phyloP scores from a whole-genome alignment of 106 monocot species.

The Allium fistulosum region DNA sequence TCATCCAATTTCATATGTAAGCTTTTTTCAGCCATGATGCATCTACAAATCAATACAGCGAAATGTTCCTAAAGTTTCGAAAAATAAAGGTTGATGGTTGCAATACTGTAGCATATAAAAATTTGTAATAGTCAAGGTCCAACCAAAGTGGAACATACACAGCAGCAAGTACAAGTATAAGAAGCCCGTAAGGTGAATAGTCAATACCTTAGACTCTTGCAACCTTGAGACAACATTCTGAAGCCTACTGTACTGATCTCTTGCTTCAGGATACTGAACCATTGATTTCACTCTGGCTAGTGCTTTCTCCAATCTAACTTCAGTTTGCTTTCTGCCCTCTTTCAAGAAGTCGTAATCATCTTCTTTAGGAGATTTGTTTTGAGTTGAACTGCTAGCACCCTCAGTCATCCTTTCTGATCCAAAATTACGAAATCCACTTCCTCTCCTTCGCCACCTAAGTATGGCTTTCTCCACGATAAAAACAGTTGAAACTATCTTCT shows the following conservation, averaged over 20 bases:
- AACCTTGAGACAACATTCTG: conserved; percentile 55
- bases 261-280: conserved; percentile 97
- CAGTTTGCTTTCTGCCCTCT: conserved; percentile 80
- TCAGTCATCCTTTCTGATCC: conserved; percentile 46
- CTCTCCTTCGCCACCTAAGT: conserved; percentile 86
- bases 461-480: conserved; percentile 85
- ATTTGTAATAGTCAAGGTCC: neutral
- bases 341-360: conserved; percentile 83
- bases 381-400: conserved; percentile 14
- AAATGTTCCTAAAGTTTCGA: neutral
- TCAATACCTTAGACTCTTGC: conserved; percentile 70
- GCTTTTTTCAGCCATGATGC: neutral
- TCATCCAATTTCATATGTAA: no score
- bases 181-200: neutral
- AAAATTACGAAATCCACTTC: conserved; percentile 67
- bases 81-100: neutral
- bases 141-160: neutral
- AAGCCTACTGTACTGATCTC: conserved; percentile 85
- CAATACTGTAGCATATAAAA: neutral
- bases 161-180: neutral
- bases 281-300: conserved; percentile 96
- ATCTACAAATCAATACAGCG: neutral
- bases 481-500: conserved; percentile 70
- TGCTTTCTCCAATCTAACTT: conserved; percentile 75
- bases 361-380: conserved; percentile 27